Evolutionary conservation across 768 basidiomycete species (phyloP).

Genomic region (Auricularia heimuer): DNA sequence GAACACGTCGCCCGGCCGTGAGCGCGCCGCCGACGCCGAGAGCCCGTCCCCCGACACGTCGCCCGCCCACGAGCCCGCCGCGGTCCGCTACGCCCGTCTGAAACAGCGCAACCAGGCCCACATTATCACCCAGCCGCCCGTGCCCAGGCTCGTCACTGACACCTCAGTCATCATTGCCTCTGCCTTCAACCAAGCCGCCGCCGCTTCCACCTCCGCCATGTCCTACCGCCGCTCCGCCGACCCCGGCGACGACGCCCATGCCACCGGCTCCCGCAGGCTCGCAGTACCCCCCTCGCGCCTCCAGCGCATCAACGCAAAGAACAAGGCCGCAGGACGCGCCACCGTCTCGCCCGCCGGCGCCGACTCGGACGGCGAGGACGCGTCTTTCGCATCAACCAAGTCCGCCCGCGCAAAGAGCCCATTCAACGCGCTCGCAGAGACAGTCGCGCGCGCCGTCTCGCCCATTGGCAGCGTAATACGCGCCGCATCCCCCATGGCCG

Average conservation of each 20-base stretch:
- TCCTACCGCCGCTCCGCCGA: slow-evolving; percentile 47
- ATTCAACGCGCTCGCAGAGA: slow-evolving; percentile 34
- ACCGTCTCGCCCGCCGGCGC: slow-evolving; percentile 56
- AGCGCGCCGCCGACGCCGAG: slow-evolving; percentile 30
- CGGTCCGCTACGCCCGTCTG: slow-evolving; percentile 37
- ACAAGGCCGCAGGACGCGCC: slow-evolving; percentile 13
- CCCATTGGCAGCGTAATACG: slow-evolving; percentile 15
- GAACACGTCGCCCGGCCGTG: slow-evolving; percentile 27
- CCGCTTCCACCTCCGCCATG: slow-evolving; percentile 19
- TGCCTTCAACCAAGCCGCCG: slow-evolving; percentile 59
- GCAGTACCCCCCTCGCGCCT: slow-evolving; percentile 49
- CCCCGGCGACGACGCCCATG: slow-evolving; percentile 58
- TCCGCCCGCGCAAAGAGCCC: slow-evolving; percentile 56
- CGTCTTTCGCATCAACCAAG: slow-evolving; percentile 9
- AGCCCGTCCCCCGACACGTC: neutral
- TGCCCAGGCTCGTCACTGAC: slow-evolving; percentile 63
- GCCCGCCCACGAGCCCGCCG: slow-evolving; percentile 21
- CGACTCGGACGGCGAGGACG: slow-evolving; percentile 51
- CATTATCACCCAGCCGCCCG: slow-evolving; percentile 29
- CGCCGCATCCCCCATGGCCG: neutral
- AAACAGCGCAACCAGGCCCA: slow-evolving; percentile 32
- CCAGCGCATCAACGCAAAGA: slow-evolving; percentile 6
- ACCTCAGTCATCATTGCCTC: slow-evolving; percentile 81
- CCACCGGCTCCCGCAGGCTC: slow-evolving; percentile 45
- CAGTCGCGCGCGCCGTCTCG: slow-evolving; percentile 41